Percentiles rank a stretch among this genome's conserved stretches.
Conservation (phyloP, 805 yeast species). For the Starmerella vitae region DNA sequence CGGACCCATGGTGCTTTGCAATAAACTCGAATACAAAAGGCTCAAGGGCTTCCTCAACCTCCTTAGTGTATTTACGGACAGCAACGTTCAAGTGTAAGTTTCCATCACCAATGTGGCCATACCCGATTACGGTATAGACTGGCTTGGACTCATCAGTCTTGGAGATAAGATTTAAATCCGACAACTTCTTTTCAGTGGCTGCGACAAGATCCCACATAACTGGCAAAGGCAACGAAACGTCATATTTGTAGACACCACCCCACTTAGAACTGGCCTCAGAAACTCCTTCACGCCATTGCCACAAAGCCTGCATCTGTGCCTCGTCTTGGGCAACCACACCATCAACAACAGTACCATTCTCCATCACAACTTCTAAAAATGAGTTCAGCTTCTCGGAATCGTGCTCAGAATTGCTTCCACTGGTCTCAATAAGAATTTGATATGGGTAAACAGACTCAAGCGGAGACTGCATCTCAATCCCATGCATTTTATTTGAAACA, state of each 20-base stretch:
- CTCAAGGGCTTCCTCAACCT: conserved; percentile 68
- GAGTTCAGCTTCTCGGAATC: conserved; percentile 80
- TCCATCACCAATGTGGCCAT: conserved; percentile 98
- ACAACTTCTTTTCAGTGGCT: conserved; percentile 52
- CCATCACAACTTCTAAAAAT: conserved; percentile 76
- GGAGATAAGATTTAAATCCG: conserved; percentile 45
- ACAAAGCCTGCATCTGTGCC: conserved; percentile 63
- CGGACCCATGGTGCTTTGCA: conserved; percentile 49
- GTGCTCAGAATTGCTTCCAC: conserved; percentile 90
- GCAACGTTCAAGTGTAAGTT: conserved; percentile 88
- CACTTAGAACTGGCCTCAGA: conserved; percentile 75
- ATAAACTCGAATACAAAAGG: conserved; percentile 95
- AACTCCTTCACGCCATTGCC: conserved; percentile 93
- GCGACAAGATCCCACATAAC: conserved; percentile 73
- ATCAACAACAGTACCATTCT: conserved; percentile 68
- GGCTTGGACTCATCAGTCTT: conserved; percentile 48
- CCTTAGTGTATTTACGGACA: conserved; percentile 67
- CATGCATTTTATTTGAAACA: conserved; percentile 30
- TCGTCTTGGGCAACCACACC: conserved; percentile 96
- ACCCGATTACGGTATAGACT: conserved; percentile 81
- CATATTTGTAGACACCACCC: conserved; percentile 96
- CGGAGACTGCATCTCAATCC: conserved; percentile 47
- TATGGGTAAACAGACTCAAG: conserved; percentile 75
- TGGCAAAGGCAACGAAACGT: conserved; percentile 77
- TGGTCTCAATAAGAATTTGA: conserved; percentile 82